Evolutionary conservation across 1,284 basidiomycete genomes (phyloP), one percentile per base, ranked within the genome.

Genomic region (Boletus smithii): DNA sequence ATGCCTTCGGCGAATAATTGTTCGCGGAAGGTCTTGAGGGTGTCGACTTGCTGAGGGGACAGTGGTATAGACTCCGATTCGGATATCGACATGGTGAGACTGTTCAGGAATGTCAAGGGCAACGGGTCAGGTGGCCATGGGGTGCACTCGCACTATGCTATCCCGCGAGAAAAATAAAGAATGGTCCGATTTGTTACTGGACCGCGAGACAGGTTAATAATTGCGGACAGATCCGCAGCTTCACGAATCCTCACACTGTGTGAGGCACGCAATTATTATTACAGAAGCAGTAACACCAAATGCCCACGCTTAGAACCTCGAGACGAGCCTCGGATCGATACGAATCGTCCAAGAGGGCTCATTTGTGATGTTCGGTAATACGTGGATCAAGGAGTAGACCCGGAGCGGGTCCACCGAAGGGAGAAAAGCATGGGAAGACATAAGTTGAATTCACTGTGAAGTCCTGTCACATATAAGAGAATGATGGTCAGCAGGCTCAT

Each of bases 1-100:
- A 81, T 72, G 24, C 66, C 76, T 46, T 83, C 79, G 3, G 69
- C 59, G 27, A 73, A 72, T 9, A 83, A 55, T 40, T 77, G 66
- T 50, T 73, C 58, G 18, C 80, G 74, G 56, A 85, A 82, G 32
- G 46, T 41, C 27, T 53, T 49, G 41, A 65, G 51, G 13, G 33
- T 42, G 10, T 62, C 48, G 1, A 50, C 38, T 35, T 65, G 61
- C 34, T 61, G 50, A 24, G 33, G 44, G 13, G 66, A 54, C 27
- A 65, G 26, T 16, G 39, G 20, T 3, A 33, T 24, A 13, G 53
- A 20, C 2, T 48, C 40, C 5, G 48, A 18, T 7, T 42, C 49
- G 5, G 40, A 35, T 14, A 35, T 29, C 20, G 57, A 34, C 57
- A 62, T 65, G 49, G 42, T 42, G 38, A 22, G 27, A 26, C 30